phyloP scores from a whole-genome alignment of 2,329 filamentous ascomycete genomes.

The Ascochyta koolunga region DNA sequence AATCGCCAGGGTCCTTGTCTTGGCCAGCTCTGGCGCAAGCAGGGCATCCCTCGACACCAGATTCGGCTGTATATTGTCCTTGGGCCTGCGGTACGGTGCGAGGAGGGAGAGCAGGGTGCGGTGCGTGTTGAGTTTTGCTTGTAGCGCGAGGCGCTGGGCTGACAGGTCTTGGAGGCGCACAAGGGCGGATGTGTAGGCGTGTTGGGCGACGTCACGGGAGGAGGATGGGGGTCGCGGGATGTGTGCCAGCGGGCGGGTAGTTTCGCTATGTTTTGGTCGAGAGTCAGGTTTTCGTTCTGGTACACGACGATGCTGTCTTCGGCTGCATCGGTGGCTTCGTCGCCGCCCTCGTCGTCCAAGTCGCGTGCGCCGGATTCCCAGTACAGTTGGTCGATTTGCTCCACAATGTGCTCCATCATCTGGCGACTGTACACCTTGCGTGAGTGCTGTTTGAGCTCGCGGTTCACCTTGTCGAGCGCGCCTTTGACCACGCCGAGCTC shows the following conservation, averaged over 20 bases:
- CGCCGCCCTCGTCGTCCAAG: conserved; percentile 24
- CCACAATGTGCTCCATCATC: conserved; percentile 72
- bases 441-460: conserved; percentile 67
- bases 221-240: conserved; percentile 22
- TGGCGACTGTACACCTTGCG: conserved; percentile 70
- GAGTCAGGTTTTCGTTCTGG: conserved; percentile 39
- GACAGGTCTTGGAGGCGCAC: conserved; percentile 56
- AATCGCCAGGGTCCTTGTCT: conserved; percentile 64
- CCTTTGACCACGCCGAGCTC: conserved; percentile 57
- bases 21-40: conserved; percentile 69
- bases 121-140: conserved; percentile 57
- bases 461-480: conserved; percentile 65
- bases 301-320: conserved; percentile 48
- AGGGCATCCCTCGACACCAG: conserved; percentile 69
- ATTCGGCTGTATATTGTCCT: conserved; percentile 65
- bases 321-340: conserved; percentile 41
- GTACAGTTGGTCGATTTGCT: conserved; percentile 74
- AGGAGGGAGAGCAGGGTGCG: conserved; percentile 58
- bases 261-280: conserved; percentile 43
- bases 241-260: conserved; percentile 39
- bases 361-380: conserved; percentile 54
- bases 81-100: conserved; percentile 58
- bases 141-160: conserved; percentile 56
- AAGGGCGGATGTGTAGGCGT: conserved; percentile 49
- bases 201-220: conserved; percentile 26